phyloP scores from a whole-genome alignment of 2,329 filamentous ascomycete species.

The Graphilbum fragrans region DNA sequence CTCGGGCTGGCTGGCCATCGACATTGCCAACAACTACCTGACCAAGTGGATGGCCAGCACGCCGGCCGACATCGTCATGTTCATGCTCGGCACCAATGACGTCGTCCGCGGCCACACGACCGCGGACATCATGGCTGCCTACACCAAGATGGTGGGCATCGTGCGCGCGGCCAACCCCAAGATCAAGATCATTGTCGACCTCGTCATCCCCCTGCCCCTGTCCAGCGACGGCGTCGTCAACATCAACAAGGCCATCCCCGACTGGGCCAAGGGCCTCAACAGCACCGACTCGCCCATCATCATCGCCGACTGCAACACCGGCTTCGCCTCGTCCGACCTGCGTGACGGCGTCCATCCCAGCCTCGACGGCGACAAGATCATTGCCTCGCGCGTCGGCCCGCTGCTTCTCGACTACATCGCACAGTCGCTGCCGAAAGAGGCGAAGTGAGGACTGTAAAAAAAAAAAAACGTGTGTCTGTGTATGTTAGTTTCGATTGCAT shows the following conservation, averaged over 20 bases:
- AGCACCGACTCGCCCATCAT: constrained; percentile 24
- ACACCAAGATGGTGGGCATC: constrained; percentile 24
- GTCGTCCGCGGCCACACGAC: constrained; percentile 18
- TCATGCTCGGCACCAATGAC: constrained; percentile 34
- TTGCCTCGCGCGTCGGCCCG: constrained; percentile 19
- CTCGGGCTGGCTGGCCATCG: constrained; percentile 27
- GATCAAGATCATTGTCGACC: constrained; percentile 28
- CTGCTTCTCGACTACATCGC: constrained; percentile 21
- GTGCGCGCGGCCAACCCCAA: constrained; percentile 24
- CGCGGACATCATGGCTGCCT: constrained; percentile 23
- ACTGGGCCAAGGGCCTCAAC: constrained; percentile 22
- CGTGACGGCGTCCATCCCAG: constrained; percentile 29
- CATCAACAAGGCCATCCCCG: constrained; percentile 12
- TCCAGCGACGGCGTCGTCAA: constrained; percentile 13
- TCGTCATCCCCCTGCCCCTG: constrained; percentile 24
- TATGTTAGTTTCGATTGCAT: too few species aligned
- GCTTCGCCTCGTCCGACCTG: constrained; percentile 19
- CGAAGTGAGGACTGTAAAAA: too few species aligned
- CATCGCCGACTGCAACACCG: constrained; percentile 24
- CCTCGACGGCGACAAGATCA: constrained; percentile 20
- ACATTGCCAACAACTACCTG: constrained; percentile 29
- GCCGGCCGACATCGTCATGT: constrained; percentile 28
- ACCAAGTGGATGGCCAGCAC: constrained; percentile 23
- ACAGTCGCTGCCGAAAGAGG: too few species aligned
- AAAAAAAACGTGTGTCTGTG: too few species aligned